Base-by-base conservation (phyloP, 2,329 filamentous ascomycete species). In the Colletotrichum neosansevieriae region DNA sequence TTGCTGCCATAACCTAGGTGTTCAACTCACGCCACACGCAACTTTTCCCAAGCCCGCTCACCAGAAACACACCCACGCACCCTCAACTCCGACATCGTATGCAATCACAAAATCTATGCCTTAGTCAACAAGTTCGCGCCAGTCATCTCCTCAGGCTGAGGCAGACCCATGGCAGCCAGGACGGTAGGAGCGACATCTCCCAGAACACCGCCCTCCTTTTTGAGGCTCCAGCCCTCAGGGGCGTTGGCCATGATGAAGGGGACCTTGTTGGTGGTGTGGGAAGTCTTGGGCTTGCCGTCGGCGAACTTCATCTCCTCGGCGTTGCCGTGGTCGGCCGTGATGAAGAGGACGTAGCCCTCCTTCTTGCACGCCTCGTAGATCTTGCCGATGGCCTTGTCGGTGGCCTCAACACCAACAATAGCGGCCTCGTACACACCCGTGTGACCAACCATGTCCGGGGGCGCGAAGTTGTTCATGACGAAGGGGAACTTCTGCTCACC, bases 391-490 rank as follows among this genome's bases (percentile, higher is more conserved):
- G 93, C 95, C 84, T 92, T 93, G 81, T 99, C 96, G 12, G 96
- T 99, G 73, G 95, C 91, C 73, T 90, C 86, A 74, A 92, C 91
- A 75, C 91, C 96, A 76, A 96, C 78, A 71, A 99, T 91, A 65
- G 96, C 96, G 34, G 96, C 95, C 75, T 98, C 91, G 83, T 98
- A 98, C 69, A 97, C 94, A 78, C 96, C 96, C 11, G 96, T 99
- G 85, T 99, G 96, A 74, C 96, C 96, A 72, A 99, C 96, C 96
- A 99, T 99, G 84, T 99, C 96, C 17, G 96, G 96, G 47, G 96
- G 96, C 47, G 96, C 96, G 82, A 99, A 98, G 89, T 99, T 99
- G 90, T 98, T 98, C 96, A 99, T 99, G 81, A 99, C 86, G 78
- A 99, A 98, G 77, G 96, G 94, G 83, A 94, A 98, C 78, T 92